These are phyloP conservation scores for Cryptosporidium sp. DNA, from an alignment of 169 alveolate species.

Conservation along the genomic window DNA sequence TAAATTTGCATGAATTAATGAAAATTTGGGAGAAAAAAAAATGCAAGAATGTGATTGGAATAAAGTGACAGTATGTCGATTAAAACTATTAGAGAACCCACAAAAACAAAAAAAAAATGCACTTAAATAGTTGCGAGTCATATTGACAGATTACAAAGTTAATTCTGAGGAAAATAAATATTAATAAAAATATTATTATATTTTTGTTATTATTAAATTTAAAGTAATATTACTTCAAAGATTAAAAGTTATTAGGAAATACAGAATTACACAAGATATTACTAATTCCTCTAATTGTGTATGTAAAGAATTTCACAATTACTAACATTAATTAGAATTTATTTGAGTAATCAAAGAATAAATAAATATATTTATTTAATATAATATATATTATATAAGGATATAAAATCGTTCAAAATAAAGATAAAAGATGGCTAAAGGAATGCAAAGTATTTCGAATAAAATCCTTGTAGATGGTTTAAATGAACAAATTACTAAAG, in stretches of 20 bases:
- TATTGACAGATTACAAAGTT: constrained; percentile 49
- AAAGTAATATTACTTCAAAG: neutral
- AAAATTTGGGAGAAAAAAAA: constrained; percentile 16
- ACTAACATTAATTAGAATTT: constrained; percentile 9
- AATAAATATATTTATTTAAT: neutral
- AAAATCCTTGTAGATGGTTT: constrained; percentile 67
- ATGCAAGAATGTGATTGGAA: constrained; percentile 17
- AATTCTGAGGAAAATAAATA: constrained; percentile 33
- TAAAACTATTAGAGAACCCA: constrained; percentile 8
- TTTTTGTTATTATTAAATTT: constrained; percentile 4
- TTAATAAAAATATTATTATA: constrained; percentile 1
- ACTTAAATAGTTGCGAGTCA: constrained; percentile 23
- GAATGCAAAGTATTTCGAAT: constrained; percentile 25
- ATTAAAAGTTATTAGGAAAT: neutral
- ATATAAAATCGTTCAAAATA: neutral
- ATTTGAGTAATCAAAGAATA: neutral
- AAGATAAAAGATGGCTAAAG: constrained; percentile 47
- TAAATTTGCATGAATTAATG: constrained; percentile 8
- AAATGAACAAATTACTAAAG: constrained; percentile 58
- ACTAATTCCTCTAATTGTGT: neutral
- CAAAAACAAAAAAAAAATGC: constrained; percentile 40
- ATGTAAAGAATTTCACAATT: neutral
- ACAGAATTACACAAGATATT: constrained; percentile 1
- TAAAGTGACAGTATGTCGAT: constrained; percentile 53
- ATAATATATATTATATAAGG: neutral